A percentile compares a stretch with the other conserved stretches of the same genome.
Evolutionary conservation across 768 basidiomycete species (phyloP).

Genomic region (Lactarius sanguifluus): DNA sequence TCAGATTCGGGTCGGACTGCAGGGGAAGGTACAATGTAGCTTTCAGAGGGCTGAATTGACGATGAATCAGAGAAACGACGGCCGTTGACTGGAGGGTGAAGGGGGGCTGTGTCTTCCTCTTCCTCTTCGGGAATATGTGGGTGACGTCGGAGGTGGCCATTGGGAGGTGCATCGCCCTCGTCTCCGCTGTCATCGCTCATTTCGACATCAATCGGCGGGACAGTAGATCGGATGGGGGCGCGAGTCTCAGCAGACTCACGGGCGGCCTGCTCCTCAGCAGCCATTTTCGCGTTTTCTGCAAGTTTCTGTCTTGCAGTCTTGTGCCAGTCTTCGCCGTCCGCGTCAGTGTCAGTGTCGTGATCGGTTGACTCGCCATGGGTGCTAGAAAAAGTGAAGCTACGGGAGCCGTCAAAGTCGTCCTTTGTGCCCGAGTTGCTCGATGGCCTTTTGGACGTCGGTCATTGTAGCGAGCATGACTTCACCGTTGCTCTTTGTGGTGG

Average conservation of each 20-base stretch:
- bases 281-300: conserved; percentile 66
- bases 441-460: conserved; percentile 88
- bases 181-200: conserved; percentile 81
- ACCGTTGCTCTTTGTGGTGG: conserved; percentile 34
- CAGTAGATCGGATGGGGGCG: conserved; percentile 36
- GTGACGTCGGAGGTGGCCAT: conserved; percentile 36
- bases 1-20: conserved; percentile 5
- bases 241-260: conserved; percentile 44
- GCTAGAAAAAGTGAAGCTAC: conserved; percentile 79
- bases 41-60: conserved; percentile 35
- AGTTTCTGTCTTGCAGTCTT: conserved; percentile 62
- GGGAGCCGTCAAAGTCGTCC: conserved; percentile 52
- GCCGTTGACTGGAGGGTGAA: not conserved
- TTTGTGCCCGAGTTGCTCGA: conserved; percentile 75
- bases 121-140: conserved; percentile 72
- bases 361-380: conserved; percentile 51
- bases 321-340: conserved; percentile 59
- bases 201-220: conserved; percentile 72
- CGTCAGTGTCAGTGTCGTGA: conserved; percentile 50
- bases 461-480: conserved; percentile 84
- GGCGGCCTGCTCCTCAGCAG: conserved; percentile 57
- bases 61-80: conserved; percentile 8
- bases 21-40: conserved; percentile 38
- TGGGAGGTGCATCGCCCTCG: conserved; percentile 44
- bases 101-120: conserved; percentile 44